Percentiles rank a stretch among this genome's conserved stretches.
Evolutionary conservation across 495 filamentous ascomycete genomes (phyloP).

Genomic region (Parachaetomium inaequale): DNA sequence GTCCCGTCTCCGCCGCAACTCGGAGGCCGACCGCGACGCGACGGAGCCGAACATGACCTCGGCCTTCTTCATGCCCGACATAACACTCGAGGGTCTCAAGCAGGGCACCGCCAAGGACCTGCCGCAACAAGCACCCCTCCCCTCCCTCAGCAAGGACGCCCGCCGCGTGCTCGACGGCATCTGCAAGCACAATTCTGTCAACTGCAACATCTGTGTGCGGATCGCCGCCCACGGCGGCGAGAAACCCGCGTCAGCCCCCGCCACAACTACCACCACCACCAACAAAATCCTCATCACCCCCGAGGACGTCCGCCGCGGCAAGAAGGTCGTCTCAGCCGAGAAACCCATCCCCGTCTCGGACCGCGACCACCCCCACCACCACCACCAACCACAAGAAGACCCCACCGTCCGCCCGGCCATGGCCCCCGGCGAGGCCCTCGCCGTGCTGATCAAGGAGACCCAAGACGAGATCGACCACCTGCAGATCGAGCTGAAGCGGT

Average conservation of each 20-base stretch:
- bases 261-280: not conserved
- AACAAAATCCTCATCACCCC: conserved; percentile 24
- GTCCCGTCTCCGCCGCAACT: conserved; percentile 33
- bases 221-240: conserved; percentile 44
- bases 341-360: conserved; percentile 71
- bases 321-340: conserved; percentile 58
- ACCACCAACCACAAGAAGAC: conserved; percentile 46
- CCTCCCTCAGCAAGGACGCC: conserved; percentile 44
- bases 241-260: conserved; percentile 14
- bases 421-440: conserved; percentile 69
- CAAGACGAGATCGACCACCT: conserved; percentile 81
- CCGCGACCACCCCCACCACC: conserved; percentile 40
- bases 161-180: conserved; percentile 58
- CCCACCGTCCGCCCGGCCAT: conserved; percentile 75
- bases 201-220: conserved; percentile 72
- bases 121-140: conserved; percentile 26
- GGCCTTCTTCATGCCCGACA: conserved; percentile 59
- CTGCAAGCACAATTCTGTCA: conserved; percentile 61
- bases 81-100: conserved; percentile 40
- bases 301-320: conserved; percentile 34
- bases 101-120: conserved; percentile 16
- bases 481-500: conserved; percentile 58
- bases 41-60: conserved; percentile 68
- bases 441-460: conserved; percentile 72
- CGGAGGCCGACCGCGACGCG: conserved; percentile 30